A percentile compares a stretch with the other conserved stretches of the same genome.
These are phyloP conservation scores for Mucor velutinosus DNA, from an alignment of 371 early-diverging fungal species.

Conservation along the genomic window DNA sequence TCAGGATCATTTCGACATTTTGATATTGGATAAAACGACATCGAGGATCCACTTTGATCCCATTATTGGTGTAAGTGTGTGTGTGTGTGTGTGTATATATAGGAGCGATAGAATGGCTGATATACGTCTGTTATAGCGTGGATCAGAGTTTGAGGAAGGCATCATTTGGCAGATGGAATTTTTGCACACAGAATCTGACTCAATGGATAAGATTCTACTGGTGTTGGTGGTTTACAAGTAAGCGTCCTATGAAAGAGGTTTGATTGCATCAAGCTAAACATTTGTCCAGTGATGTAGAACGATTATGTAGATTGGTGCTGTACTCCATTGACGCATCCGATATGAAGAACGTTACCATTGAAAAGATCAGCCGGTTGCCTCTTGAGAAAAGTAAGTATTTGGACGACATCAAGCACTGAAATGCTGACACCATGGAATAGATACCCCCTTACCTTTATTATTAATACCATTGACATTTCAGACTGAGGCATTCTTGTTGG, in stretches of 20 bases:
- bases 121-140: slow-evolving; percentile 22
- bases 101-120: not conserved
- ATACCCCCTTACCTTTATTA: slow-evolving; percentile 39
- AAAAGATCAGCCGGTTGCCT: slow-evolving; percentile 38
- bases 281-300: slow-evolving; percentile 37
- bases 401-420: not conserved
- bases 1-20: slow-evolving; percentile 43
- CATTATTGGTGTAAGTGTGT: slow-evolving; percentile 30
- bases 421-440: slow-evolving; percentile 10
- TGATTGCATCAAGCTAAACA: not conserved
- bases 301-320: slow-evolving; percentile 31
- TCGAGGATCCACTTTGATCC: slow-evolving; percentile 40
- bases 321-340: slow-evolving; percentile 40
- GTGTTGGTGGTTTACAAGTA: slow-evolving; percentile 42
- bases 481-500: slow-evolving; percentile 38
- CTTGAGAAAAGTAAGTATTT: slow-evolving; percentile 31
- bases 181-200: slow-evolving; percentile 26
- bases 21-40: slow-evolving; percentile 30
- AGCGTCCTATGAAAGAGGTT: not conserved
- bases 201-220: slow-evolving; percentile 36
- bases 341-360: slow-evolving; percentile 25
- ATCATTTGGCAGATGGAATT: slow-evolving; percentile 58
- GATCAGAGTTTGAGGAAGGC: slow-evolving; percentile 37
- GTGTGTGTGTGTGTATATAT: too few relatives aligned
- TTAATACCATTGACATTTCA: slow-evolving; percentile 35